phyloP scores from a whole-genome alignment of 2,329 filamentous ascomycete species.

The Arthrobotrys megalospora region DNA sequence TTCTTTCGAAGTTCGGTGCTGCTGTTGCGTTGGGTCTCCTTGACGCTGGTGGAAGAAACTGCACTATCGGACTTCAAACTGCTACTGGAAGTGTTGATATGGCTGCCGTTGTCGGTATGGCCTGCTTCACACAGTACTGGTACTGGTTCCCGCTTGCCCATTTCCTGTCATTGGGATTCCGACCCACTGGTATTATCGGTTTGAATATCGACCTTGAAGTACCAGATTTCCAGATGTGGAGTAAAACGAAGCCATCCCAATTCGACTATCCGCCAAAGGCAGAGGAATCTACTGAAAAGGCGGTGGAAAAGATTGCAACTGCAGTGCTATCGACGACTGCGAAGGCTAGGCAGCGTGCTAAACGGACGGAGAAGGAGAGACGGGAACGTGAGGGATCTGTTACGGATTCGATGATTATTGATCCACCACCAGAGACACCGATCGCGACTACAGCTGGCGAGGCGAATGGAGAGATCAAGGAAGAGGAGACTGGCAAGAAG shows the following conservation, averaged over 20 bases:
- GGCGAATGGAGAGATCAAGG: conserved; percentile 76
- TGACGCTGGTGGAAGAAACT: conserved; percentile 97
- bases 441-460: conserved; percentile 75
- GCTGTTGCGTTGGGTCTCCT: conserved; percentile 96
- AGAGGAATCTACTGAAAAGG: conserved; percentile 93
- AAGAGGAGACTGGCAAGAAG: conserved; percentile 72
- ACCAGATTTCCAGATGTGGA: conserved; percentile 94
- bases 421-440: conserved; percentile 81
- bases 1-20: conserved; percentile 99
- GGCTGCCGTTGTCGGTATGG: conserved; percentile 97
- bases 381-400: conserved; percentile 69
- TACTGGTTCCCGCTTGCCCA: conserved; percentile 99
- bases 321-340: conserved; percentile 96
- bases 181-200: conserved; percentile 95
- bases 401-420: conserved; percentile 95
- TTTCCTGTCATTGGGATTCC: conserved; percentile 95
- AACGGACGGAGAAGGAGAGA: conserved; percentile 84
- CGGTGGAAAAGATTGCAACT: conserved; percentile 92
- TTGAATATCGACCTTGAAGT: conserved; percentile 95
- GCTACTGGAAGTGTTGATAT: conserved; percentile 99
- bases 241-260: conserved; percentile 91
- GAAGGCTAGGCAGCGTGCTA: conserved; percentile 93
- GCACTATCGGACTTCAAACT: conserved; percentile 96
- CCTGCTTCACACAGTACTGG: conserved; percentile 99
- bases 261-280: conserved; percentile 99